phyloP scores from a whole-genome alignment of 768 basidiomycete species.

The Tricholomella constricta region DNA sequence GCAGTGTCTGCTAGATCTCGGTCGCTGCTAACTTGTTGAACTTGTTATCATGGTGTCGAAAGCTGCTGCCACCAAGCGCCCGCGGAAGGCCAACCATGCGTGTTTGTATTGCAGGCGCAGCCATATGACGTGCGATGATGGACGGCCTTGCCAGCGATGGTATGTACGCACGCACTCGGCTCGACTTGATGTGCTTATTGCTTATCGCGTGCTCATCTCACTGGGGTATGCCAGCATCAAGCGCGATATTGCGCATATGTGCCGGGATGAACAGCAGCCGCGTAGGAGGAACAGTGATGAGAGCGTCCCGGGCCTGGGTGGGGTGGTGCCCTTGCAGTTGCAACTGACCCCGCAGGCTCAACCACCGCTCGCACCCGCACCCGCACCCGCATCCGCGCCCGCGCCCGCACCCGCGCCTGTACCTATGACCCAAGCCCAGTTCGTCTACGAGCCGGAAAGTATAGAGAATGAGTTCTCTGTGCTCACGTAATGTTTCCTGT shows the following conservation, averaged over 20 bases:
- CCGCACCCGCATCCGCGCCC: conserved; percentile 41
- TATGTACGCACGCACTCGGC: too few species aligned
- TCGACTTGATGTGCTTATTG: too few species aligned
- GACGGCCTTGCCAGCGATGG: conserved; percentile 92
- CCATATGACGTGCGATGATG: conserved; percentile 92
- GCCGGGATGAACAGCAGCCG: conserved; percentile 80
- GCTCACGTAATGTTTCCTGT: conserved; percentile 67
- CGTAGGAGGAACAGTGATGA: too few species aligned
- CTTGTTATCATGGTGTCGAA: too few species aligned
- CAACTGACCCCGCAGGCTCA: too few species aligned
- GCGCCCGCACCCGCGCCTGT: conserved; percentile 6
- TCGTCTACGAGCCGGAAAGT: conserved; percentile 70
- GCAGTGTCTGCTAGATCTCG: too few species aligned
- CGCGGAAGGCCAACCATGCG: conserved; percentile 92
- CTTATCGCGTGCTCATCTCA: too few species aligned
- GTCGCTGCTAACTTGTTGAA: too few species aligned
- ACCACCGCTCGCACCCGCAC: conserved; percentile 31
- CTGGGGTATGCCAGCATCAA: conserved; percentile 86
- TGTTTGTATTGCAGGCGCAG: conserved; percentile 91
- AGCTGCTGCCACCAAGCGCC: conserved; percentile 70
- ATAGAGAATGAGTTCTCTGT: conserved; percentile 83
- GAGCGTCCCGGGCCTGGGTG: too few species aligned
- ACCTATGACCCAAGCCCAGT: conserved; percentile 53
- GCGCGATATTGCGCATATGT: conserved; percentile 93
- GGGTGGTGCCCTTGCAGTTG: too few species aligned